Evolutionary conservation across 495 filamentous ascomycete genomes (phyloP), one percentile per base, ranked within the genome.

Genomic region (Penicillium argentinense): DNA sequence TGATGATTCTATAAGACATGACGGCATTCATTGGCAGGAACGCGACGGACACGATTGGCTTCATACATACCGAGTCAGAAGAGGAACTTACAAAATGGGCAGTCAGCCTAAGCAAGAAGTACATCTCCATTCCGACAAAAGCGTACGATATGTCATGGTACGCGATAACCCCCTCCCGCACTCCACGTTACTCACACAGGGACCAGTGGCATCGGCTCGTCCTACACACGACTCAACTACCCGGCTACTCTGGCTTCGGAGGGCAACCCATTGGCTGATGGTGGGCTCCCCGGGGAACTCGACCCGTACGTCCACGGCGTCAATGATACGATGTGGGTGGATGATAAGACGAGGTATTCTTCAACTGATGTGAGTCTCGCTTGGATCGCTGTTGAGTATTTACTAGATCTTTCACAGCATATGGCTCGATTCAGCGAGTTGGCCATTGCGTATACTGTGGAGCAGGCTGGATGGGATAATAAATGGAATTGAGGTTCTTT

Each of bases 381-480:
- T 27, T 13, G n/a, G 1, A 12, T 24, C 45, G 17, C 19, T 18
- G 12, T 25, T 16, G 4, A 27, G 26, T 28, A n/a, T 44, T 34
- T 17, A 27, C 16, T 49, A 24, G 7, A 13, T 24, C 5, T 12
- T 9, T 4, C 11, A 16, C 12, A 51, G 48, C 48, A 51, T 34
- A 51, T 51, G 48, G 48, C 48, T 26, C 33, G 48, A 17, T 51
- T 51, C 36, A 51, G 32, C 13, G 48, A 51, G 16, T 27, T 51
- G 22, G 48, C 48, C 8, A 32, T 51, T 27, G 48, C 48, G 5
- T 51, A 45, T 37, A 34, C 39, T 9, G 42, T 51, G 17, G 48
- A 51, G 21, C 48, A 51, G 42, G 41, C 48, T 24, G 48, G 48
- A 2, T 51, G 48, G 48, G 17, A 51, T 16, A 51, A 51, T 12